Conservation (phyloP, 106 monocot species). For the Dendrobium huoshanense region DNA sequence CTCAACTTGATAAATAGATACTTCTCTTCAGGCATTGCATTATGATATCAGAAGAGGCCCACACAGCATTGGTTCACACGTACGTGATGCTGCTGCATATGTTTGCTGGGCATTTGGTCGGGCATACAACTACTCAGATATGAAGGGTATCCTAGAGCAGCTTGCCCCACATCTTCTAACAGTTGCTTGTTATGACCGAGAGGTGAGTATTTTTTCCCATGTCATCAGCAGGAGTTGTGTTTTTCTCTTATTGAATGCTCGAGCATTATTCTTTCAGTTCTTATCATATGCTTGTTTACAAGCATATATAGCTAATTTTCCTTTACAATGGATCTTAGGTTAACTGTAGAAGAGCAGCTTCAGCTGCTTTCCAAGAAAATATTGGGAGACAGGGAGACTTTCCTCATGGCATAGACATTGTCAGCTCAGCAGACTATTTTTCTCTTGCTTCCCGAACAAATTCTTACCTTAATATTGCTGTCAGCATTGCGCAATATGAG, state of each 20-base stretch:
- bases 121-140: slow-evolving; percentile 75
- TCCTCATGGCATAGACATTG: slow-evolving; percentile 92
- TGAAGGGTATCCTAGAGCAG: slow-evolving; percentile 66
- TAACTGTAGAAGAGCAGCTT: slow-evolving; percentile 99
- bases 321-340: slow-evolving; percentile 44
- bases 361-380: slow-evolving; percentile 99
- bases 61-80: slow-evolving; percentile 97
- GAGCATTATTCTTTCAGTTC: not conserved
- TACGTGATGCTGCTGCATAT: slow-evolving; percentile 98
- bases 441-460: slow-evolving; percentile 79
- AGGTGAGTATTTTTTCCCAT: slow-evolving; percentile 39
- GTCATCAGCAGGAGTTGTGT: not conserved
- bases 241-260: not conserved
- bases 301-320: not conserved
- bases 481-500: slow-evolving; percentile 67
- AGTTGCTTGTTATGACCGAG: slow-evolving; percentile 96
- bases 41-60: slow-evolving; percentile 88
- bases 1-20: not conserved
- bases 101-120: slow-evolving; percentile 99
- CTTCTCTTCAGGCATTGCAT: slow-evolving; percentile 69
- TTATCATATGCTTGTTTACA: not conserved
- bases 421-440: slow-evolving; percentile 91
- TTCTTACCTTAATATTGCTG: slow-evolving; percentile 85
- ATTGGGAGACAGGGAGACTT: slow-evolving; percentile 90
- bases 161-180: slow-evolving; percentile 85